Conservation (phyloP, 2,329 filamentous ascomycete genomes). For the Colletotrichum lentis region DNA sequence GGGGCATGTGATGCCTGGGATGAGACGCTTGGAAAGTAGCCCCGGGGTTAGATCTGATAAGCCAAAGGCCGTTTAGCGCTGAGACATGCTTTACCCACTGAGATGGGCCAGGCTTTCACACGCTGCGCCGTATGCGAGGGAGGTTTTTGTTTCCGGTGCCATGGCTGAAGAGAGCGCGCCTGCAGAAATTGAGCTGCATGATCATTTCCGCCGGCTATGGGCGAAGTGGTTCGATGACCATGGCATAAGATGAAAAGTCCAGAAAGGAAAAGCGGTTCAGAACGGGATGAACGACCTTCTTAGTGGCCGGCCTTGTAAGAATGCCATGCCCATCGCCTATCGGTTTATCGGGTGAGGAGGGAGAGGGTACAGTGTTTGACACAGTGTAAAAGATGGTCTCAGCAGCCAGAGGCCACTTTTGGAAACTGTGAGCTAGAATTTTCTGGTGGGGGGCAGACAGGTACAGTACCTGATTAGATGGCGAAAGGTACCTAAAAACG, state of each 20-base stretch:
- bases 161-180: not conserved
- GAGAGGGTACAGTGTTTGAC: not conserved
- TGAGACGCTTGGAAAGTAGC: constrained; percentile 31
- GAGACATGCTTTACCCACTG: constrained; percentile 16
- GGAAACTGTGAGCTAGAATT: not conserved
- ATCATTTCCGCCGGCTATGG: not conserved
- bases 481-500: not conserved
- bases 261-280: not conserved
- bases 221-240: not conserved
- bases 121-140: constrained; percentile 14
- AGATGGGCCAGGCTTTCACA: constrained; percentile 16
- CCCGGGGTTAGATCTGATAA: constrained; percentile 35
- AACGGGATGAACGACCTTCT: not conserved
- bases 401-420: accelerated
- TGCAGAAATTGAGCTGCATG: constrained; percentile 1
- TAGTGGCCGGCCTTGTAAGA: not conserved
- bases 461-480: constrained; percentile 28
- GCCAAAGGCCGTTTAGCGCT: constrained; percentile 28
- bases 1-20: constrained; percentile 33
- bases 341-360: not conserved
- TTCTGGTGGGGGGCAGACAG: not conserved
- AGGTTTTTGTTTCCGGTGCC: not conserved
- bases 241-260: not conserved
- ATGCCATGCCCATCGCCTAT: not conserved
- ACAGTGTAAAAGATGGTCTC: not conserved